Conservation (phyloP, 768 basidiomycete genomes). For the Trametes cinnabarina region DNA sequence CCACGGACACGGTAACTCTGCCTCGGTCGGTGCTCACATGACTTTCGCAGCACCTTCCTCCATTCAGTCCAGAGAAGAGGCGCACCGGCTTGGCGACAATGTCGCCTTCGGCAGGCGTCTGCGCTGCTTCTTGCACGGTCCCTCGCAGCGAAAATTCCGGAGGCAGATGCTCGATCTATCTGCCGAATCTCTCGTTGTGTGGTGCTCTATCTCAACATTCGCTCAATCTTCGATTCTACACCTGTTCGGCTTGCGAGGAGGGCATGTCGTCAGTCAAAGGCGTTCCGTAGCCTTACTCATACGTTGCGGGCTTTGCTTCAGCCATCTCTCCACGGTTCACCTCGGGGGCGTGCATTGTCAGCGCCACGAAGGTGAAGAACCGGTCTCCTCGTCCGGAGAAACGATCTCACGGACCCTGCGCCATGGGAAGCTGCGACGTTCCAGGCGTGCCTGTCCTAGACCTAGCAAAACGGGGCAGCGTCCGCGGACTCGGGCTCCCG, state of each 20-base stretch:
- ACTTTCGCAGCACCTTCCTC: conserved; percentile 1
- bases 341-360: neutral
- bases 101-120: neutral
- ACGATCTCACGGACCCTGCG: neutral
- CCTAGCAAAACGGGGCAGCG: neutral
- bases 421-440: neutral
- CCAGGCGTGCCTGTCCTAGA: neutral
- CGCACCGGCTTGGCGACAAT: conserved; percentile 7
- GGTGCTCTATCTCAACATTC: neutral
- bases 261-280: neutral
- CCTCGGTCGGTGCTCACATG: conserved; percentile 12
- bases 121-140: neutral
- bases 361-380: neutral
- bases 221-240: neutral
- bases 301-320: neutral
- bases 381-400: neutral
- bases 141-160: neutral
- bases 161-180: neutral
- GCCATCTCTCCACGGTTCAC: too few relatives aligned
- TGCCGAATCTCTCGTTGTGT: neutral
- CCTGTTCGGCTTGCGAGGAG: neutral
- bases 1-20: conserved; percentile 5
- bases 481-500: neutral
- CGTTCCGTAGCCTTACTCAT: neutral
- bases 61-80: conserved; percentile 11